These are phyloP conservation scores for Musa troglodytarum DNA, from an alignment of 176 grass and related monocot genomes.

Conservation along the genomic window DNA sequence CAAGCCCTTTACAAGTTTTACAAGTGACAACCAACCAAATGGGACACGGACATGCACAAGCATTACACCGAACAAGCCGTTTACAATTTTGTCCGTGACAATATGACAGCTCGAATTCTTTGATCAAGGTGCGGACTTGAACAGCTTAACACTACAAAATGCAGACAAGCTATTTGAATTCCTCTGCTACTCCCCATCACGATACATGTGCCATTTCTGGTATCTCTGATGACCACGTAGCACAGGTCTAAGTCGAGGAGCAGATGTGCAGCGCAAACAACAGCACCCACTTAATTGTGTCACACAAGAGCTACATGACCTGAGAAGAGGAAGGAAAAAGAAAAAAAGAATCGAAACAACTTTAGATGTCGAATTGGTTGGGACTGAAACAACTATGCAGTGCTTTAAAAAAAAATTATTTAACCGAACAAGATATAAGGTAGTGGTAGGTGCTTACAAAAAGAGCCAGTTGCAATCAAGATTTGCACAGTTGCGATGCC, in stretches of 20 bases:
- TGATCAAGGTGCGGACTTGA: background rate
- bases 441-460: conserved; percentile 35
- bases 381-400: background rate
- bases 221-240: conserved; percentile 61
- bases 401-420: background rate
- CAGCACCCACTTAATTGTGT: conserved; percentile 72
- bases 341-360: background rate
- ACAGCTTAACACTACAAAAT: background rate
- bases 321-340: conserved; percentile 16
- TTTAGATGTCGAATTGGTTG: too few species aligned
- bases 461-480: conserved; percentile 89
- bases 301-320: conserved; percentile 60
- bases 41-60: too few species aligned
- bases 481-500: conserved; percentile 85
- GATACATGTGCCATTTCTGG: conserved; percentile 81
- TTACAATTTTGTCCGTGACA: too few species aligned
- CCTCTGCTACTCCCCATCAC: conserved; percentile 20
- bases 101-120: too few species aligned
- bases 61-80: too few species aligned
- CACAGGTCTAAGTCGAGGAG: conserved; percentile 63
- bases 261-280: conserved; percentile 37
- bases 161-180: background rate
- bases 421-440: background rate
- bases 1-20: too few species aligned
- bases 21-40: too few species aligned